Conservation (phyloP, 441 rosid species). For the Hura crepitans region DNA sequence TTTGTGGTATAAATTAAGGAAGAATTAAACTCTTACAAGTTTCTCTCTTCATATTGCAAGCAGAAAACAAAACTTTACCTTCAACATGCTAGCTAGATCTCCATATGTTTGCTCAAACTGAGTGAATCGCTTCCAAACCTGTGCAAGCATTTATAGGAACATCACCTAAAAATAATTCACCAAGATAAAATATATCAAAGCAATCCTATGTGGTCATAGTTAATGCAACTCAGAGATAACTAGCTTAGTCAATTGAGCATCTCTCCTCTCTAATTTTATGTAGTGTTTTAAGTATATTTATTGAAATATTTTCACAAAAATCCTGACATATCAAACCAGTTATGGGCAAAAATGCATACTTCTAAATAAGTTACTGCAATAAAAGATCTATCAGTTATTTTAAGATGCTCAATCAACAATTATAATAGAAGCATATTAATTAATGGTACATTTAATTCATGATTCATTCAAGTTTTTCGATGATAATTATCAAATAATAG, state of each 20-base stretch:
- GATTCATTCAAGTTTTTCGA: neutral
- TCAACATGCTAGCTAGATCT: conserved; percentile 83
- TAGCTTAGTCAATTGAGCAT: neutral
- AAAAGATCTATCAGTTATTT: neutral
- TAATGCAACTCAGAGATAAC: neutral
- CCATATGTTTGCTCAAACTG: conserved; percentile 94
- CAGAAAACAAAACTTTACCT: conserved; percentile 45
- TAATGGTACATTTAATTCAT: neutral
- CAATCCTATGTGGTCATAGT: neutral
- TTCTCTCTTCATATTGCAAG: conserved; percentile 10
- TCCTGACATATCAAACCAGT: neutral
- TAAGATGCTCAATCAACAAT: too few species aligned
- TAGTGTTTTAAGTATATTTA: too few species aligned
- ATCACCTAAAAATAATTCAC: neutral
- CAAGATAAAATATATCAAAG: neutral
- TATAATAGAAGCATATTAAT: too few species aligned
- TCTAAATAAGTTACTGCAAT: neutral
- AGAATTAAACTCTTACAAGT: neutral
- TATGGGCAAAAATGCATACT: neutral
- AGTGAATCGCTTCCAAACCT: conserved; percentile 86
- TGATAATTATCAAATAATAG: neutral
- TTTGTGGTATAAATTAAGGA: too few species aligned
- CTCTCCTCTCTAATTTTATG: neutral
- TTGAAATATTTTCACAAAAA: neutral
- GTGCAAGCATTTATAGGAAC: conserved; percentile 25